These are phyloP conservation scores for Tricladium varicosporioides DNA, from an alignment of 2,329 filamentous ascomycete genomes.

Conservation along the genomic window DNA sequence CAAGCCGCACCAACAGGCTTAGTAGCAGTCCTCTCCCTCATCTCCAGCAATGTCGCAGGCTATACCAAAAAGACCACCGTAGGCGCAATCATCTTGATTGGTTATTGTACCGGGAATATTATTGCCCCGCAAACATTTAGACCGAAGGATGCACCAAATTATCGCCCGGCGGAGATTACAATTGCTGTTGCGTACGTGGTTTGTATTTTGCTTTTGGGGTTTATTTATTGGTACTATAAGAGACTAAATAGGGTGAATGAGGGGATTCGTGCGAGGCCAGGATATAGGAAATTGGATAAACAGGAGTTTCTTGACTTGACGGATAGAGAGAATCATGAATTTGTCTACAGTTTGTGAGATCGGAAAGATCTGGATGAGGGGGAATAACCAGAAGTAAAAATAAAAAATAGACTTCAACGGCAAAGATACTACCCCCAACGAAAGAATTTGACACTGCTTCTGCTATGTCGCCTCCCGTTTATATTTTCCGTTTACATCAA, in stretches of 20 bases:
- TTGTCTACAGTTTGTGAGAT: constrained; percentile 32
- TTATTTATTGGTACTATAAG: constrained; percentile 28
- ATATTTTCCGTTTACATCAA: too few relatives aligned
- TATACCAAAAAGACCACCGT: constrained; percentile 50
- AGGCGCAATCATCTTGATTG: constrained; percentile 43
- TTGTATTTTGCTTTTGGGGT: constrained; percentile 21
- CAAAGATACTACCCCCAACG: too few relatives aligned
- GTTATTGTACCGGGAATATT: constrained; percentile 53
- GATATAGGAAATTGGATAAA: constrained; percentile 29
- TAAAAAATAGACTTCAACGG: too few relatives aligned
- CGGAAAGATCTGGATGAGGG: too few relatives aligned
- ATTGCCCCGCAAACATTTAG: constrained; percentile 42
- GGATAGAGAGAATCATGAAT: constrained; percentile 33
- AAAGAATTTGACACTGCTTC: too few relatives aligned
- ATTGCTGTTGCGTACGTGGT: constrained; percentile 40
- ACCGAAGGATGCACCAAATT: constrained; percentile 46
- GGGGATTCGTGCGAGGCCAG: constrained; percentile 19
- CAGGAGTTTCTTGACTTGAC: constrained; percentile 36
- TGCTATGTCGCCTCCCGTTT: too few relatives aligned
- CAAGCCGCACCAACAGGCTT: constrained; percentile 56
- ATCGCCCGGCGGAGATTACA: constrained; percentile 39
- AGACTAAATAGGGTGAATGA: constrained; percentile 30
- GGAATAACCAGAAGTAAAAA: too few relatives aligned
- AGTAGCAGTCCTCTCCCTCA: constrained; percentile 33
- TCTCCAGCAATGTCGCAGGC: constrained; percentile 45